Base-by-base conservation (phyloP, 441 rosid genomes). In the Adansonia gregorii region DNA sequence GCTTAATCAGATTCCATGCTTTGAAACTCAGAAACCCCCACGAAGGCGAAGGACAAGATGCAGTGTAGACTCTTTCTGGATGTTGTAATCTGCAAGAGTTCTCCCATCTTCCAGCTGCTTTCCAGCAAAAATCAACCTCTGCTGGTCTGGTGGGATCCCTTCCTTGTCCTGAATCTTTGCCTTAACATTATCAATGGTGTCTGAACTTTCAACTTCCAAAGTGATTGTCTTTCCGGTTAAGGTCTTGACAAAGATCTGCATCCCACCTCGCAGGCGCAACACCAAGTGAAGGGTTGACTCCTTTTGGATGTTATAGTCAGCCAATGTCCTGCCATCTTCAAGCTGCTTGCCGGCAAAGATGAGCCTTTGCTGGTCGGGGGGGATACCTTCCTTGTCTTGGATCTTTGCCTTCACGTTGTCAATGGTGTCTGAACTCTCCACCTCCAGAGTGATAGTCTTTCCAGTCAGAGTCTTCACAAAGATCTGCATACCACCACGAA, bases 401-500 rank as follows among this genome's bases (percentile, higher is more conserved):
- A 27, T 0, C 66, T 82, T 82, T 0, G 78, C 70, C 55, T 75
- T 82, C 0, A 78, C 73, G 8, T 78, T 82, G 45, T 78, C 82
- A 8, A 82, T 78, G 1, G 81, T 78, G 31, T 82, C 82, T 0
- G 52, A 48, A 48, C 52, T 48, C 12, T 48, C 52, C 3, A 82
- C 84, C 75, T 82, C 82, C 0, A 82, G 69, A 12, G 81, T 81
- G 61, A 81, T 78, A 6, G 84, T 81, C 72, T 81, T 81, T 11
- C 85, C 83, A 0, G 83, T 82, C 2, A 82, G 27, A 1, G 83
- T 82, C 59, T 79, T 82, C 60, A 82, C 81, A 56, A 82, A 82
- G 55, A 79, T 82, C 72, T 77, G 80, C 81, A 82, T 79, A 0
- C 83, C 85, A 65, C 85, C 85, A 4, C 85, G 76, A 14, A 27